A percentile compares a stretch with the other conserved stretches of the same genome.
phyloP scores from a whole-genome alignment of 2,329 filamentous ascomycete species.

The Purpureocillium lavendulum region DNA sequence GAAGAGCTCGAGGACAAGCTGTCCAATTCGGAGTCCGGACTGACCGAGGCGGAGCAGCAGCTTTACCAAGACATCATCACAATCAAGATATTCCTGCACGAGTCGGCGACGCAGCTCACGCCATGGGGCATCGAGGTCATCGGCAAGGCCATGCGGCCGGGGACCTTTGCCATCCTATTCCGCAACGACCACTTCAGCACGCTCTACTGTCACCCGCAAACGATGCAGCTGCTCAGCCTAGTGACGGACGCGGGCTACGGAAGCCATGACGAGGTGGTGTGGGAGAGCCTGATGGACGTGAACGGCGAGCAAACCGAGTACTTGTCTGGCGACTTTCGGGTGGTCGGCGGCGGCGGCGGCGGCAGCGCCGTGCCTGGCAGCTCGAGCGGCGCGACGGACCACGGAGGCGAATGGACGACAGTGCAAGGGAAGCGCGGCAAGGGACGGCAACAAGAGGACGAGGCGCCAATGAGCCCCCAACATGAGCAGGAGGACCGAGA shows the following conservation, averaged over 20 bases:
- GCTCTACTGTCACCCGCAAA: conserved; percentile 78
- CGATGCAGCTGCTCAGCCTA: conserved; percentile 66
- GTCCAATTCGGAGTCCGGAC: conserved; percentile 29
- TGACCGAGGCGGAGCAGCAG: conserved; percentile 67
- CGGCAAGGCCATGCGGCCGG: conserved; percentile 59
- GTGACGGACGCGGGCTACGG: conserved; percentile 92
- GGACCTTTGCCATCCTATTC: conserved; percentile 83
- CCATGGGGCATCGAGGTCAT: conserved; percentile 71
- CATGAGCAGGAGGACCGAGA: conserved; percentile 75
- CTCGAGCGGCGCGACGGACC: conserved; percentile 4
- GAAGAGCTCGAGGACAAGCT: conserved; percentile 83
- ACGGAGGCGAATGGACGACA: conserved; percentile 44
- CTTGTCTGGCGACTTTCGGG: conserved; percentile 81
- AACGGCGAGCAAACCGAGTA: conserved; percentile 77
- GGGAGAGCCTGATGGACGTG: conserved; percentile 88
- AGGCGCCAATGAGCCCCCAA: conserved; percentile 27
- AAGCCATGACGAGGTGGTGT: conserved; percentile 82
- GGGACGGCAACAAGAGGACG: conserved; percentile 12
- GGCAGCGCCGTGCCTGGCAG: not conserved
- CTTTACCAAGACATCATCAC: conserved; percentile 74
- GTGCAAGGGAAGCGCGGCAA: conserved; percentile 31
- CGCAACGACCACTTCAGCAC: conserved; percentile 97
- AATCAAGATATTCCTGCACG: conserved; percentile 75
- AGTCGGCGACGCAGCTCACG: conserved; percentile 82
- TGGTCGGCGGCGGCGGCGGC: conserved; percentile 52